Evolutionary conservation across 768 basidiomycete species (phyloP), one percentile per base, ranked within the genome.

Genomic region (Rhodotorula toruloides): DNA sequence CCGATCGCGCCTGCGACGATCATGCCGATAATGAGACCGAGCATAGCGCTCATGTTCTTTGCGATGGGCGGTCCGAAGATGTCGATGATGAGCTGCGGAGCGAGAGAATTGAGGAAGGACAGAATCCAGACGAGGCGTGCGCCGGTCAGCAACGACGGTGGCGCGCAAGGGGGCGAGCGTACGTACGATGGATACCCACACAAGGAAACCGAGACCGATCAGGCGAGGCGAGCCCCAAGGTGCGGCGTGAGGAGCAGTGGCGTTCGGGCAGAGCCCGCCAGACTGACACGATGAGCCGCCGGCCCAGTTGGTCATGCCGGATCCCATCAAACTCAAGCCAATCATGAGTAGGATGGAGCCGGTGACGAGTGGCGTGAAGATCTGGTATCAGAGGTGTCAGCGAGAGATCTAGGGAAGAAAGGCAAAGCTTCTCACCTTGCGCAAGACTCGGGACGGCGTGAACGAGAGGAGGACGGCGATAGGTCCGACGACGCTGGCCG

Each of bases 11-110:
- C 61, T 14, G 88, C 83, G 5, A 90, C 88, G 63, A 90, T 88
- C 61, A 87, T 89, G 2, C 90, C 89, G 3, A 90, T 84, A 47
- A 65, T 22, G 11, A 65, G 19, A 3, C 58, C 64, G 19, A 59
- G 46, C 62, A 67, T 54, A 43, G 74, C 65, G 2, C 66, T 70
- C 6, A 66, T 64, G 72, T 89, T 90, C 78, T 88, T 87, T 72
- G 91, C 76, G 79, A 92, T 90, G 0, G 89, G 90, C 6, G 86
- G 87, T 7, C 89, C 90, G 71, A 90, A 88, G 22, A 90, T 77
- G 75, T 92, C 89, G 3, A 86, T 86, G 31, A 90, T 76, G 71
- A 49, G 19, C 44, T 46, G 44, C 44, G 44, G 44, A 12, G 8
- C 21, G 44, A 12, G 21, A 46, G 44, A 8, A 16, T 21, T 17